Evolutionary conservation across 257 asterid species (phyloP), one percentile per base, ranked within the genome.

Genomic region (Solanum verrucosum): DNA sequence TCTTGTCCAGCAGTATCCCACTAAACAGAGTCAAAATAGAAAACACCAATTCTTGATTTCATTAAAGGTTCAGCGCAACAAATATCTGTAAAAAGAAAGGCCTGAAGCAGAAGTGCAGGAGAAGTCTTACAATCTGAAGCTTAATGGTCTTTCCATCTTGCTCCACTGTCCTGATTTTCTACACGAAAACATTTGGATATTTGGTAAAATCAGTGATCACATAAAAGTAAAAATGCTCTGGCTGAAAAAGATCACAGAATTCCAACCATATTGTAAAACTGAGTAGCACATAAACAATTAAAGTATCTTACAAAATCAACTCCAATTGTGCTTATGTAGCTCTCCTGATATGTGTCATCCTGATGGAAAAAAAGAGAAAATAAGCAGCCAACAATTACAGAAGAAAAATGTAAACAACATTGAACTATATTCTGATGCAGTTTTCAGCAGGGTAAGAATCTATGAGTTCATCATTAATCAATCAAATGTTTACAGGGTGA

Each of bases 1-100:
- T 92, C 94, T 90, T 92, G 94, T 81, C 94, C 94, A 52, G 93
- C 94, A 16, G 94, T 92, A 89, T 92, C 94, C 94, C 94, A 92
- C 94, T 91, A 83, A 75, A 87, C 49, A 75, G 49, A 12, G 75
- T 6, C 71, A 81, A 49, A 27, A 49, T 49, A 46, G 85, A 81
- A 81, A 81, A 81, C 68, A 46, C 2, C 68, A 81, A 44, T 27
- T 27, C 42, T 81, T 81, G 85, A 81, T 81, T 46, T 49, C 42
- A 81, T 81, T 52, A 81, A 18, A 49, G 10, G 29, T 49, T 5
- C 20, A 81, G 16, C 18, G 4, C 67, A 79, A 23, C 63, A 16
- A 78, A 27, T 78, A 23, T 79, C 38, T 79, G 65, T 81, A 81
- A 81, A 37, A 81, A 9, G 29, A 49, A 49, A 49, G 18, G 20